These are phyloP conservation scores for Ceratobasidium sp. DNA, from an alignment of 1,284 basidiomycete genomes.

Conservation along the genomic window DNA sequence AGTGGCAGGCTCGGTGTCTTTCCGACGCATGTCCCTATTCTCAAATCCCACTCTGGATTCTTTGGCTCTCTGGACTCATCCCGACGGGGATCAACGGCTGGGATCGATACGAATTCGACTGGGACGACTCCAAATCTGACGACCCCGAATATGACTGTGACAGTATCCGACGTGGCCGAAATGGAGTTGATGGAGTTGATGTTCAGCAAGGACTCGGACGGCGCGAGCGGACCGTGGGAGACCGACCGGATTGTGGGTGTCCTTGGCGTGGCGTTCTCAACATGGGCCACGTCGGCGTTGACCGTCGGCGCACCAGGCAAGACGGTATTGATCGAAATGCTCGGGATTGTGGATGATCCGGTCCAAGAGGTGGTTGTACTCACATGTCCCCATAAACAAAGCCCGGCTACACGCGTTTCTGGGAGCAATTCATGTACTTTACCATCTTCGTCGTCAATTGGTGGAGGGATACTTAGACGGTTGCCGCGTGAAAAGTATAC, in stretches of 20 bases:
- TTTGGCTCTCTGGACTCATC: constrained; percentile 10
- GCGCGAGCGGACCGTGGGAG: constrained; percentile 46
- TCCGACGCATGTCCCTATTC: too few relatives aligned
- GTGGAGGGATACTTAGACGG: too few relatives aligned
- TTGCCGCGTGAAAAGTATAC: too few relatives aligned
- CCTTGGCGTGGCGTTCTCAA: constrained; percentile 34
- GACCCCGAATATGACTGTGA: neutral
- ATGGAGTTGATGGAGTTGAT: constrained; percentile 30
- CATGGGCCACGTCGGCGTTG: neutral
- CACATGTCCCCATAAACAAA: too few relatives aligned
- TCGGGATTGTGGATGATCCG: constrained; percentile 47
- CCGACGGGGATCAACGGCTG: neutral
- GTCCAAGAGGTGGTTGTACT: constrained; percentile 45
- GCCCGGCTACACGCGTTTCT: too few relatives aligned
- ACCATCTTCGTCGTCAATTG: too few relatives aligned
- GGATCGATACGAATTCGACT: neutral
- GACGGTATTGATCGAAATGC: constrained; percentile 43
- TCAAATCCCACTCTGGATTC: too few relatives aligned
- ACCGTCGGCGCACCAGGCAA: constrained; percentile 1
- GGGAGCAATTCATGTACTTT: too few relatives aligned
- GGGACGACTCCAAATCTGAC: neutral
- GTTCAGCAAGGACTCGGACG: constrained; percentile 42
- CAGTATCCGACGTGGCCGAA: constrained; percentile 18
- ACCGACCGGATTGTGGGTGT: constrained; percentile 44
- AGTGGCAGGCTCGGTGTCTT: too few relatives aligned